phyloP scores from a whole-genome alignment of 768 basidiomycete genomes.

The Boletus sp. region DNA sequence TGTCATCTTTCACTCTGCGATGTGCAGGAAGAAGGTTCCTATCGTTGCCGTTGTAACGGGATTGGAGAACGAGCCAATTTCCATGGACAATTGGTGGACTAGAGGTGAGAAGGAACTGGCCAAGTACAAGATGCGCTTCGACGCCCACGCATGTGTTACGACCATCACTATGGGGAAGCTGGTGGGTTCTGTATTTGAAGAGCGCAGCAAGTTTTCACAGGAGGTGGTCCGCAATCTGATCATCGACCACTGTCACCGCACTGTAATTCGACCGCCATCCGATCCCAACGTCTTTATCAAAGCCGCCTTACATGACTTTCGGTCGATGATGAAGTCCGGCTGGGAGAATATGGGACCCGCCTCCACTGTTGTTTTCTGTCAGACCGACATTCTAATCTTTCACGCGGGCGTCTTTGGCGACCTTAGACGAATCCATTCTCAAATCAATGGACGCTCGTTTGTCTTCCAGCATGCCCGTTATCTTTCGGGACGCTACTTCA shows the following conservation, averaged over 20 bases:
- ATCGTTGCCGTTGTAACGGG: conserved; percentile 34
- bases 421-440: conserved; percentile 14
- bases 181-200: conserved; percentile 15
- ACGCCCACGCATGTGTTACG: conserved; percentile 43
- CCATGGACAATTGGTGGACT: conserved; percentile 41
- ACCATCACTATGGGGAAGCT: conserved; percentile 26
- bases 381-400: conserved; percentile 15
- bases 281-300: conserved; percentile 25
- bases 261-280: conserved; percentile 15
- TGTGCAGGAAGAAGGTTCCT: conserved; percentile 32
- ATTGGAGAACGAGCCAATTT: conserved; percentile 31
- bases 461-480: conserved; percentile 21
- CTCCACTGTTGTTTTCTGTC: conserved; percentile 20
- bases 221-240: conserved; percentile 21
- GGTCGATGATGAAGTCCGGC: conserved; percentile 25
- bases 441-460: conserved; percentile 25
- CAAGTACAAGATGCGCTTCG: conserved; percentile 36
- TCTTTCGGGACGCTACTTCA: conserved; percentile 12
- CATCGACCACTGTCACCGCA: conserved; percentile 16
- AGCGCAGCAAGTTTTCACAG: conserved; percentile 22
- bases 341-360: conserved; percentile 22
- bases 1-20: conserved; percentile 28
- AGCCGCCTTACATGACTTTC: conserved; percentile 27
- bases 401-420: conserved; percentile 15
- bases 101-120: conserved; percentile 32